phyloP scores from a whole-genome alignment of 768 basidiomycete genomes.

The Termitomyces sp. region DNA sequence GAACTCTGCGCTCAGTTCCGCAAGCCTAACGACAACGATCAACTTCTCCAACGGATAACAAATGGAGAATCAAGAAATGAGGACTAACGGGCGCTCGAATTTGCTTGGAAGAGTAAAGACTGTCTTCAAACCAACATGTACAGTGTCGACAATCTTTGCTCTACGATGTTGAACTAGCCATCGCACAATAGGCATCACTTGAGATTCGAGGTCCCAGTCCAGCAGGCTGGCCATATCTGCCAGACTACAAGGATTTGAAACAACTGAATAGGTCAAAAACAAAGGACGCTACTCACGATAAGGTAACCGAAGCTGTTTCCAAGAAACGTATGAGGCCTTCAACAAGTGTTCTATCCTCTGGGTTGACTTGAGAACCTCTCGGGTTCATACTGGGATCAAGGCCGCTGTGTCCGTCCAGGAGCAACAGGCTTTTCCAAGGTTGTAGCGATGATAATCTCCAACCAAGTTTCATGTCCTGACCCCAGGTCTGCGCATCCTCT shows the following conservation, averaged over 20 bases:
- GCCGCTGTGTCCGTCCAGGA: slow-evolving; percentile 57
- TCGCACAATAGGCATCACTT: slow-evolving; percentile 86
- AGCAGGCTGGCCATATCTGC: slow-evolving; percentile 75
- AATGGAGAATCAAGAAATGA: no score
- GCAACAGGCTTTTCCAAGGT: slow-evolving; percentile 90
- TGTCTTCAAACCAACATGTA: slow-evolving; percentile 76
- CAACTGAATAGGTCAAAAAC: background rate
- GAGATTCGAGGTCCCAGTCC: slow-evolving; percentile 78
- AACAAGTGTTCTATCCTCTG: slow-evolving; percentile 62
- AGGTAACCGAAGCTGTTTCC: slow-evolving; percentile 63
- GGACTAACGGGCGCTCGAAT: slow-evolving; percentile 54
- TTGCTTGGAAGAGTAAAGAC: slow-evolving; percentile 71
- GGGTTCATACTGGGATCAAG: slow-evolving; percentile 58
- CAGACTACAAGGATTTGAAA: slow-evolving; percentile 37
- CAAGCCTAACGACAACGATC: slow-evolving; percentile 32
- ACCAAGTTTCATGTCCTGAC: slow-evolving; percentile 60
- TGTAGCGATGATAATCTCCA: slow-evolving; percentile 70
- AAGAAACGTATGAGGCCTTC: slow-evolving; percentile 74
- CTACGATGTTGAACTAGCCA: slow-evolving; percentile 89
- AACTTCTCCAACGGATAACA: no score
- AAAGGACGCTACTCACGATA: slow-evolving; percentile 52
- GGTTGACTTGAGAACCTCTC: slow-evolving; percentile 49
- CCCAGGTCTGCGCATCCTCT: slow-evolving; percentile 53
- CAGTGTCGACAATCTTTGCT: slow-evolving; percentile 84
- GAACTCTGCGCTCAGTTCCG: slow-evolving; percentile 56